Evolutionary conservation across 345 rosid genomes (phyloP).

Genomic region (Durio zibethinus): DNA sequence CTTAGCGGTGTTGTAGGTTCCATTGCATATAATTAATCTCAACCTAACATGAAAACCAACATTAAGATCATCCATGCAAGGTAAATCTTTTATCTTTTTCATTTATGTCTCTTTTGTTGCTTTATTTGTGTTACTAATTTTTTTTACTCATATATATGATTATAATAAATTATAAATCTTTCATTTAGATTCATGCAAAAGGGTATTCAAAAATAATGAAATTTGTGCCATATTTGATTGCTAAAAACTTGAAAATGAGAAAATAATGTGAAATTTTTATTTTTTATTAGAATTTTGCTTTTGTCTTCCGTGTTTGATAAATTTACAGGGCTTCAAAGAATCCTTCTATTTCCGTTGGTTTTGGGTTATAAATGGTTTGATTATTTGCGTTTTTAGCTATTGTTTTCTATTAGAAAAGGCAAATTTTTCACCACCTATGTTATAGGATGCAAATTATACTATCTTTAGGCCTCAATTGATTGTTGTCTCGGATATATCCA

Average conservation of each 20-base stretch:
- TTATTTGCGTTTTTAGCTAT: background rate
- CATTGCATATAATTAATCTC: slow-evolving; percentile 91
- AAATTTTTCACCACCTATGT: background rate
- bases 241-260: background rate
- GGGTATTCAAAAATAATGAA: background rate
- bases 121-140: background rate
- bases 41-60: slow-evolving; percentile 92
- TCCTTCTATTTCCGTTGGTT: background rate
- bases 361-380: background rate
- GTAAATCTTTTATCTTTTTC: slow-evolving; percentile 21
- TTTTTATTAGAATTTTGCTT: background rate
- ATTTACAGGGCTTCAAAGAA: background rate
- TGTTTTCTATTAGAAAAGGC: background rate
- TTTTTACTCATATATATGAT: too few relatives aligned
- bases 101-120: too few relatives aligned
- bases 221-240: background rate
- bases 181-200: background rate
- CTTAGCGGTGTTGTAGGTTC: slow-evolving; percentile 83
- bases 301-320: background rate
- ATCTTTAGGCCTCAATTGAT: background rate
- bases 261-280: background rate
- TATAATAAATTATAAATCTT: background rate
- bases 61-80: slow-evolving; percentile 95
- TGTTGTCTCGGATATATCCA: background rate
- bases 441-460: background rate